Evolutionary conservation across 257 asterid species (phyloP), one percentile per base, ranked within the genome.

Genomic region (Nicotiana tomentosiformis): DNA sequence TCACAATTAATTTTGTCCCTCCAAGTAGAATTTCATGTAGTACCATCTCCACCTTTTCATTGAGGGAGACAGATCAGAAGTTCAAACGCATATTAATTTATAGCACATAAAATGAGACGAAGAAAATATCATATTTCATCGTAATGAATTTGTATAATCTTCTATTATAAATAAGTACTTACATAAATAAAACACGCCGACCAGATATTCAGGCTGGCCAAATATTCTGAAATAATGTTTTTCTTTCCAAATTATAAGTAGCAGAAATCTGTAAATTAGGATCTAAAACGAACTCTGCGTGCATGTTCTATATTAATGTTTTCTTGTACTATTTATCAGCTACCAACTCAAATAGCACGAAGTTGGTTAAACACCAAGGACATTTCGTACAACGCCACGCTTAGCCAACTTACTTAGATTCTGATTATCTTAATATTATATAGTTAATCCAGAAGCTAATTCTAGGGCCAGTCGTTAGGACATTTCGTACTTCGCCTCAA

Each of bases 391-490:
- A 70, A 43, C 26, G 15, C 60, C 80, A 51, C 80, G 62, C 64
- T 74, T 74, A 74, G 62, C 62, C 80, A 74, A 51, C 80, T 49
- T 61, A 61, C 32, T 74, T 74, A 51, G 64, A 74, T 74, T 74
- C 10, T 74, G 62, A 49, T 74, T 79, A 29, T 61, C 46, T 61
- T 26, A 79, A 7, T 78, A 33, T 32, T 66, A 16, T 58, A 1
- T 78, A 23, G 32, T 32, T 78, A 78, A n/a, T 35, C 29, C 14
- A 20, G 7, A 37, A 37, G 30, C 74, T 65, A 61, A 61, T 61
- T 79, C 37, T 46, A 6, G 17, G 17, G 61, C 43, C 72, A 79
- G 56, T 56, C 62, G 29, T 51, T 61, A 79, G 82, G 43, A 79
- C 82, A 60, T 60, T 60, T 79, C 17, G 82, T 79, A 79, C 82